These are phyloP conservation scores for Lenzites betulinus DNA, from an alignment of 768 basidiomycete genomes.

Conservation along the genomic window DNA sequence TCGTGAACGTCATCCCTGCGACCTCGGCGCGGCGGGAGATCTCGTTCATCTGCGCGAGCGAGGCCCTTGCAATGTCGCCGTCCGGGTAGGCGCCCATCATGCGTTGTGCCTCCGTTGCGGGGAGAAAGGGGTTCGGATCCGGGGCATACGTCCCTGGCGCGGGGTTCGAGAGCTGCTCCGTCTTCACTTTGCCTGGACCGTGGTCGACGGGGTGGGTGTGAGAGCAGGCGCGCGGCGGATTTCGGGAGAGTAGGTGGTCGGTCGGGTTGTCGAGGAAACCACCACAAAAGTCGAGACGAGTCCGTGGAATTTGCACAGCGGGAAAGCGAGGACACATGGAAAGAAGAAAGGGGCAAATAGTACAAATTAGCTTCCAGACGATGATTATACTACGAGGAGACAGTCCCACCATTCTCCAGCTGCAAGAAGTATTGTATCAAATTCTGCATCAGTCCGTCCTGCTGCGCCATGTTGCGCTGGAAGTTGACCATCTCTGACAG, in stretches of 20 bases:
- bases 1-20: constrained; percentile 41
- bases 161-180: constrained; percentile 29
- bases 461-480: constrained; percentile 76
- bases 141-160: constrained; percentile 24
- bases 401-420: constrained; percentile 56
- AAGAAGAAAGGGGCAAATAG: constrained; percentile 19
- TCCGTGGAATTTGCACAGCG: constrained; percentile 34
- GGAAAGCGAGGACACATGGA: constrained; percentile 11
- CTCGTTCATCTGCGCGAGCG: constrained; percentile 78
- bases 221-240: background rate
- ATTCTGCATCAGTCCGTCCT: constrained; percentile 82
- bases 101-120: constrained; percentile 56
- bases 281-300: constrained; percentile 10
- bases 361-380: constrained; percentile 42
- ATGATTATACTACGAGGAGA: constrained; percentile 25
- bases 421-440: constrained; percentile 81
- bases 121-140: constrained; percentile 54
- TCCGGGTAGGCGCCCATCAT: constrained; percentile 51
- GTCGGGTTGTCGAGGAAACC: constrained; percentile 1
- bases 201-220: constrained; percentile 8
- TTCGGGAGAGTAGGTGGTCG: constrained; percentile 1
- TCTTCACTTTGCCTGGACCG: constrained; percentile 36
- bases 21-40: constrained; percentile 62
- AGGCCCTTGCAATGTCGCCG: constrained; percentile 64
- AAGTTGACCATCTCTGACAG: constrained; percentile 73